Base-by-base conservation (phyloP, 495 filamentous ascomycete species). In the Rostrohypoxylon terebratum region DNA sequence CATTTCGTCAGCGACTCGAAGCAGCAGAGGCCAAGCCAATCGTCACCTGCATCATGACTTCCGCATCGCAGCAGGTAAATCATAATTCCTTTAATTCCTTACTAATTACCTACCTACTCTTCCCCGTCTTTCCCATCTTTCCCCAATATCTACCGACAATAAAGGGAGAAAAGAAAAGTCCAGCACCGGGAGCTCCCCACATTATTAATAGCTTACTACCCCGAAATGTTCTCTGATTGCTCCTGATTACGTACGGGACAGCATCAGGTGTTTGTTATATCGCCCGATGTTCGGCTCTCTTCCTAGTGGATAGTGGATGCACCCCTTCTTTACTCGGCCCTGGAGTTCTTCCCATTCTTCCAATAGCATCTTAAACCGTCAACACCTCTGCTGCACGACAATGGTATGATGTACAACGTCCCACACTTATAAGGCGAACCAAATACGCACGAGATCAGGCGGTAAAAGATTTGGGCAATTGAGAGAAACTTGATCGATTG, bases 291-390 rank as follows among this genome's bases (percentile, higher is more conserved):
- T 68, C 59, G 70, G 59, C 53, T 18, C 36, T 50, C 60, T 28
- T 73, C 61, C 62, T 55, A 73, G 69, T 67, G 69, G 69, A 59
- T 47, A 73, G 69, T 63, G 69, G 69, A 59, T 59, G 33, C 33
- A 36, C 1, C 1, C 44, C 5, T 48, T 50, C 50, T 66, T 16
- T 28, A 28, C 62, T 48, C 54, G n/a, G n/a, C n/a, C n/a, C n/a
- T n/a, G n/a, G n/a, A 59, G 38, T 63, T 14, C 44, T 51, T 25
- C 23, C 21, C 31, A 53, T 31, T 53, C 48, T 53, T 53, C 48
- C 48, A 53, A 53, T 53, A 53, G 18, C 47, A 50, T 50, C 42
- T 20, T 50, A 20, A 25, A 65, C 34, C 36, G 25, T 54, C 53
- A 13, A 53, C 54, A 47, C 55, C 63, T 57, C 47, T 55, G 18